Conservation (phyloP, 2,329 filamentous ascomycete genomes). For the Neonectria neomacrospora region DNA sequence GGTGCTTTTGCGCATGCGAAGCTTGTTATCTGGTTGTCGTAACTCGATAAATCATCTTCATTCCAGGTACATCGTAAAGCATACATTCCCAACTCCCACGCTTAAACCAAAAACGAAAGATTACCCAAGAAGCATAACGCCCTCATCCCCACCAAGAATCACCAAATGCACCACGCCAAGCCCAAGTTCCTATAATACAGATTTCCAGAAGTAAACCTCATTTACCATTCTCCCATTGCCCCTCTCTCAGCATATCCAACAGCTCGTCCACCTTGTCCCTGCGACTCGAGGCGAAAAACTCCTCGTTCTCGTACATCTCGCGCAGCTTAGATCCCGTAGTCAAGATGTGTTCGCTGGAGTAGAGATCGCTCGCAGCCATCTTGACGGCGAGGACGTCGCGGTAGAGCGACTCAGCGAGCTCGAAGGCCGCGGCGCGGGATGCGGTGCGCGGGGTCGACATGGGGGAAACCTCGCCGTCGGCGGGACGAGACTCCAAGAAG, state of each 20-base stretch:
- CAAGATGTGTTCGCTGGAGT: slow-evolving; percentile 37
- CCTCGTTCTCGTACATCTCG: slow-evolving; percentile 46
- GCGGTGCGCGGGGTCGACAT: slow-evolving; percentile 5
- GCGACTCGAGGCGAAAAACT: slow-evolving; percentile 38
- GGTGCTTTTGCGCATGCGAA: too few relatives aligned
- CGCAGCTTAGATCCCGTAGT: slow-evolving; percentile 40
- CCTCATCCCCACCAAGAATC: background rate
- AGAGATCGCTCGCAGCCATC: slow-evolving; percentile 37
- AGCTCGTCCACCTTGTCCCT: slow-evolving; percentile 32
- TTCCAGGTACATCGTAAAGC: background rate
- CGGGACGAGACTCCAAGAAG: slow-evolving; percentile 5
- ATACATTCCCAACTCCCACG: background rate
- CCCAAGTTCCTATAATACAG: background rate
- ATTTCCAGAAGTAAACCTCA: background rate
- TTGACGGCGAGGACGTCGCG: slow-evolving; percentile 41
- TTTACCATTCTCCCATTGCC: background rate
- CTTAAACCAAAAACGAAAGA: background rate
- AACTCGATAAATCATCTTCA: background rate
- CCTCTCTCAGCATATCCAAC: slow-evolving; percentile 13
- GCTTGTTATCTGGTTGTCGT: background rate
- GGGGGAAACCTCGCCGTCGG: slow-evolving; percentile 1
- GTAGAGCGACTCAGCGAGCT: slow-evolving; percentile 41
- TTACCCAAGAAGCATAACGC: background rate
- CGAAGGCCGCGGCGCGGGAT: slow-evolving; percentile 1
- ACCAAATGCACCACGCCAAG: background rate